phyloP scores from a whole-genome alignment of 179 eudicot species.

The Vitellaria paradoxa region DNA sequence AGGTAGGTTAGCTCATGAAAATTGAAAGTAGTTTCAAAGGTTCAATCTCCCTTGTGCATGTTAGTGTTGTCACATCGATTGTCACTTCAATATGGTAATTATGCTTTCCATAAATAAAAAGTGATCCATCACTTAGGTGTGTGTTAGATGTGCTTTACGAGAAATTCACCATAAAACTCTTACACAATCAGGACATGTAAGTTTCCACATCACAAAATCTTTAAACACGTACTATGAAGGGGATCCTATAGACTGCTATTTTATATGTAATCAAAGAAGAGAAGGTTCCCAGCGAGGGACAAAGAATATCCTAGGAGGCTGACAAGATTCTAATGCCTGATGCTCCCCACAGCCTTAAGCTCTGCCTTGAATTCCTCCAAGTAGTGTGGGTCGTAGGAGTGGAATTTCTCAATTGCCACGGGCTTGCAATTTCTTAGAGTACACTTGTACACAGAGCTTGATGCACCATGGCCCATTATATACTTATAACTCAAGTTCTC shows the following conservation, averaged over 20 bases:
- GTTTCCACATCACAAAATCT: slow-evolving; percentile 5
- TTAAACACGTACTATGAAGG: slow-evolving; percentile 69
- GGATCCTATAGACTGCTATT: slow-evolving; percentile 97
- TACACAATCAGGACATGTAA: not conserved
- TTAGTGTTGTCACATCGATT: too few species aligned
- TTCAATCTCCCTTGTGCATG: not conserved
- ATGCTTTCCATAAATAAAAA: not conserved
- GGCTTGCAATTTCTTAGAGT: slow-evolving; percentile 93
- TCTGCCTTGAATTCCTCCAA: slow-evolving; percentile 93
- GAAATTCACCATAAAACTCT: not conserved
- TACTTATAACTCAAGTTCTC: slow-evolving; percentile 95
- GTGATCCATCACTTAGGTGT: too few species aligned
- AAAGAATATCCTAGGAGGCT: slow-evolving; percentile 94
- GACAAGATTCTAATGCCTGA: slow-evolving; percentile 90
- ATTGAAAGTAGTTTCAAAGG: slow-evolving; percentile 15
- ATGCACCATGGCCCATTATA: slow-evolving; percentile 91
- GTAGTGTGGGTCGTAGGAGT: slow-evolving; percentile 70
- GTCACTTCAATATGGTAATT: not conserved
- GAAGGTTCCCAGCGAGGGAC: slow-evolving; percentile 79
- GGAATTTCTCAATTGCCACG: slow-evolving; percentile 83
- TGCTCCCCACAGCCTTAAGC: slow-evolving; percentile 91
- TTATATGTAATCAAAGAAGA: slow-evolving; percentile 97
- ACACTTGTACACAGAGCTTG: slow-evolving; percentile 97
- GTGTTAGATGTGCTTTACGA: too few species aligned
- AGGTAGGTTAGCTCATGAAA: slow-evolving; percentile 1